Conservation (phyloP, 129 eudicot genomes). For the Flaveria sonorensis region DNA sequence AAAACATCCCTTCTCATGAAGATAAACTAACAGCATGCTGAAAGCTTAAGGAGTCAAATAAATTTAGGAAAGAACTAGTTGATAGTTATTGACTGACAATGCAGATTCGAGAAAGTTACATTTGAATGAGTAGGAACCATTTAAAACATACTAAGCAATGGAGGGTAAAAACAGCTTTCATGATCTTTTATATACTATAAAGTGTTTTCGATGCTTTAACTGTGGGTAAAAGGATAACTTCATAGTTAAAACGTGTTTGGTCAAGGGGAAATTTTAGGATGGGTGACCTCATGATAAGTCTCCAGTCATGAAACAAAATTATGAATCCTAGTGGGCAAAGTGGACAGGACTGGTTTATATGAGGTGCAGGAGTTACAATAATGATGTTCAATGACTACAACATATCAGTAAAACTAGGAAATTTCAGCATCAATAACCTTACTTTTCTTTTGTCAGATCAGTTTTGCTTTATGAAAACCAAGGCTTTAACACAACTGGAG, state of each 20-base stretch:
- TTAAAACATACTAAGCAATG: background rate
- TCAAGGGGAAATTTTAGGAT: background rate
- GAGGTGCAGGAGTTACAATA: background rate
- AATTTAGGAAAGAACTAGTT: background rate
- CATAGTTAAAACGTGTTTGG: background rate
- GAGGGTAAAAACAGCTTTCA: background rate
- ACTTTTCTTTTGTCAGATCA: conserved; percentile 4
- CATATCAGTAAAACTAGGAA: background rate
- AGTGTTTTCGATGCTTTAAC: background rate
- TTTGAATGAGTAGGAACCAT: background rate
- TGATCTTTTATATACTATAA: background rate
- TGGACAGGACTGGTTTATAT: background rate
- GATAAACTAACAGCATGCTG: background rate
- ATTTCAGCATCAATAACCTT: conserved; percentile 8
- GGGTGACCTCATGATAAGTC: background rate
- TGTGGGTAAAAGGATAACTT: background rate
- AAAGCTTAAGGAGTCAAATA: background rate
- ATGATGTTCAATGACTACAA: conserved; percentile 5
- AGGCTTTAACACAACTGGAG: conserved; percentile 3
- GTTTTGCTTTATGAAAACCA: background rate
- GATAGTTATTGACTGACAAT: background rate
- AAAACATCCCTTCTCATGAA: background rate
- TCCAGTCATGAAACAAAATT: background rate
- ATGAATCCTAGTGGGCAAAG: background rate
- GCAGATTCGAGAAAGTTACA: background rate